Base-by-base conservation (phyloP, 225 moss, liverwort and hornwort species). In the Takakia lepidozioides region DNA sequence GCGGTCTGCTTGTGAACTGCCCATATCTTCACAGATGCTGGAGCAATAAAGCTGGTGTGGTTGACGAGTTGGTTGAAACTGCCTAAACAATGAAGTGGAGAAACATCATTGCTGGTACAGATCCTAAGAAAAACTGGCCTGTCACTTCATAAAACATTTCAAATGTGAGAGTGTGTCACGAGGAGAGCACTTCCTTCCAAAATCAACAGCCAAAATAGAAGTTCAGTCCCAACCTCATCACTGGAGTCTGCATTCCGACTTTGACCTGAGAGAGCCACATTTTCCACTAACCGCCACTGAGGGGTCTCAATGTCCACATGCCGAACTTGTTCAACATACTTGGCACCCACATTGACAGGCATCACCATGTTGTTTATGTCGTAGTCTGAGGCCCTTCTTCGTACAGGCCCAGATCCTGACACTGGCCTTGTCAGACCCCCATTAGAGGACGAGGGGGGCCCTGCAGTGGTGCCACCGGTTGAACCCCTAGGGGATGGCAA, bases 311-410 rank as follows among this genome's bases (percentile, higher is more conserved):
- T 95, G 62, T 89, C 79, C 48, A 86, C 86, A 67, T 86, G 93
- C 52, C 86, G 84, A n/a, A 95, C 71, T 52, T 82, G 86, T 51
- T 86, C 93, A 45, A 84, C 84, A 75, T 76, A 89, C 51, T 82
- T 82, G 8, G 72, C 72, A 49, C 93, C 93, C 40, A 86, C 89
- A 63, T 76, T 78, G 36, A 77, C 84, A 45, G 93, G 82, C 89
- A 95, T 95, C 22, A 90, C 86, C 76, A 90, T 86, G 49, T 95
- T 90, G 54, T 84, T 84, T 49, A 89, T 90, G 64, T 95, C 89
- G 54, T 82, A 95, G 65, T 95, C 93, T 56, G 89, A 70, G 50
- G 89, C 67, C 55, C 66, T 81, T 46, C 89, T 70, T 64, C 89
- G 73, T 2, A 70, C 43, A 36, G 60, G 44, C 38, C 59, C 70